Percentiles rank a stretch among this genome's conserved stretches.
Conservation (phyloP, 169 alveolate species). For the Plasmodium vivax region DNA sequence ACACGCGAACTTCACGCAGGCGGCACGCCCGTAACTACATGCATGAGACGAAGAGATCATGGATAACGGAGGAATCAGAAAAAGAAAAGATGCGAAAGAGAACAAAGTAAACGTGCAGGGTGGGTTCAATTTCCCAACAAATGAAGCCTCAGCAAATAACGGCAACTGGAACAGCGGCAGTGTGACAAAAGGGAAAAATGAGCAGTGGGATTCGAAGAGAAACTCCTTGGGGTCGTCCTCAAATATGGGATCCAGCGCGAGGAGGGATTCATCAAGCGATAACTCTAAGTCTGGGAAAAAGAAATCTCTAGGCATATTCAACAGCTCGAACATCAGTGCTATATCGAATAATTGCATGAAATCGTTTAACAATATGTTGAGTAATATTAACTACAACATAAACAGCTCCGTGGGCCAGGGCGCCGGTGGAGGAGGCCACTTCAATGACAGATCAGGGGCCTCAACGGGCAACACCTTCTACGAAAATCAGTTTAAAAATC, state of each 20-base stretch:
- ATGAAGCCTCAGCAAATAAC: constrained; percentile 12
- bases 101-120: constrained; percentile 7
- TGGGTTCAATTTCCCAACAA: not conserved
- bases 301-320: constrained; percentile 38
- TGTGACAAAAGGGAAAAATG: constrained; percentile 7
- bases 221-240: not conserved
- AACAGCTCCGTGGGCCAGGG: constrained; percentile 11
- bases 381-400: constrained; percentile 32
- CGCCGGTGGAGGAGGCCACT: not conserved
- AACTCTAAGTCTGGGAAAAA: constrained; percentile 32
- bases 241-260: not conserved
- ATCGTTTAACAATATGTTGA: constrained; percentile 56
- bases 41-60: constrained; percentile 6
- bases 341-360: constrained; percentile 63
- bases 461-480: not conserved
- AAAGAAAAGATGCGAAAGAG: constrained; percentile 66
- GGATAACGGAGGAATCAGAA: constrained; percentile 66
- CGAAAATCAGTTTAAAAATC: constrained; percentile 14
- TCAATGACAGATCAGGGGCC: not conserved
- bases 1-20: not conserved
- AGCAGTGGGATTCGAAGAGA: not conserved
- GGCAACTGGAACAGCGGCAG: not conserved
- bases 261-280: constrained; percentile 20
- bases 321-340: constrained; percentile 59
- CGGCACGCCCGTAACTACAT: constrained; percentile 1